Percentiles rank a stretch among this genome's conserved stretches.
Evolutionary conservation across 805 yeast genomes (phyloP).

Genomic region (Spathaspora passalidarum): DNA sequence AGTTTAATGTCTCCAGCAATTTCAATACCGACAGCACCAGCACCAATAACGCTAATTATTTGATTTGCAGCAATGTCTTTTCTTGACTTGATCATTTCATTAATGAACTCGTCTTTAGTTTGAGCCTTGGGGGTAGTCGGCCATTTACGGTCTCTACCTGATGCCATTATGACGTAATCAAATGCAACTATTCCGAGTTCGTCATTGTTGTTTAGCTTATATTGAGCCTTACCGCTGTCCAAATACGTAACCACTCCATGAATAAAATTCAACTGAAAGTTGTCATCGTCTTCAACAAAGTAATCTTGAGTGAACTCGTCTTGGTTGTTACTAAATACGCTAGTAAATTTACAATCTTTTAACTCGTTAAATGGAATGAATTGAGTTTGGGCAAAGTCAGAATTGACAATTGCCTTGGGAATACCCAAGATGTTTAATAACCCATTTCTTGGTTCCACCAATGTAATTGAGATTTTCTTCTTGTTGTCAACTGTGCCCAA

Average conservation of each 20-base stretch:
- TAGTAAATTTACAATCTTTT: slow-evolving; percentile 26
- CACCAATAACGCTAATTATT: slow-evolving; percentile 42
- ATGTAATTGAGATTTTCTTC: slow-evolving; percentile 24
- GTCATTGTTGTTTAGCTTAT: slow-evolving; percentile 16
- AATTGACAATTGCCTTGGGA: slow-evolving; percentile 37
- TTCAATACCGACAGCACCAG: slow-evolving; percentile 44
- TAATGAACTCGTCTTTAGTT: slow-evolving; percentile 29
- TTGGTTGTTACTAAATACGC: slow-evolving; percentile 17
- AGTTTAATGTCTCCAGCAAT: slow-evolving; percentile 40
- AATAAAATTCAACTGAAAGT: slow-evolving; percentile 25
- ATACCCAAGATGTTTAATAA: slow-evolving; percentile 38
- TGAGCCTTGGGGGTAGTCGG: slow-evolving; percentile 51
- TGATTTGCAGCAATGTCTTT: slow-evolving; percentile 30
- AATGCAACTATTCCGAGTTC: slow-evolving; percentile 24
- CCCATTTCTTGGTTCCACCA: slow-evolving; percentile 40
- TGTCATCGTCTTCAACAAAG: slow-evolving; percentile 9
- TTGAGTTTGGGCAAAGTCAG: slow-evolving; percentile 37
- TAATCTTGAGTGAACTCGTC: slow-evolving; percentile 18
- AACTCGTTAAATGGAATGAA: slow-evolving; percentile 30
- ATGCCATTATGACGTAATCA: slow-evolving; percentile 46
- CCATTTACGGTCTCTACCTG: slow-evolving; percentile 52
- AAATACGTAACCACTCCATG: slow-evolving; percentile 33
- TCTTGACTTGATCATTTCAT: slow-evolving; percentile 40
- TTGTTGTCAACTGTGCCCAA: slow-evolving; percentile 2
- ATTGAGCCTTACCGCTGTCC: slow-evolving; percentile 23